A percentile compares a stretch with the other conserved stretches of the same genome.
Evolutionary conservation across 176 grass and related monocot species (phyloP).

Genomic region (Bolboschoenus planiculmis): DNA sequence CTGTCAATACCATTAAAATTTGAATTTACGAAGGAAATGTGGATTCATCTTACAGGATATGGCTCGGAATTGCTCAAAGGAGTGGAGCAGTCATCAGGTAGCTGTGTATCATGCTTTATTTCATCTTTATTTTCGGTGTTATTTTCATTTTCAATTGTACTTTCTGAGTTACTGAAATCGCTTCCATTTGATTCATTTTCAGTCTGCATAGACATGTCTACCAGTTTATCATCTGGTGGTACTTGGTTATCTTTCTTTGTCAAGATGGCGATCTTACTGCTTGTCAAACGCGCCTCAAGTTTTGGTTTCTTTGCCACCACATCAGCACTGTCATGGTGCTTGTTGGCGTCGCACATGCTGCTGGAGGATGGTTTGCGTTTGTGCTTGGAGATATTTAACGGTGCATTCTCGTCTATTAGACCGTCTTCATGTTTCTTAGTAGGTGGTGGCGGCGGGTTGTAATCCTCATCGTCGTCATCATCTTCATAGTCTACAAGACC

Average conservation of each 20-base stretch:
- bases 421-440: constrained; percentile 31
- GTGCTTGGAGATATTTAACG: constrained; percentile 38
- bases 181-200: constrained; percentile 4
- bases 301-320: constrained; percentile 43
- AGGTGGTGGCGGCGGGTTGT: constrained; percentile 36
- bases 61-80: constrained; percentile 29
- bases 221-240: not conserved
- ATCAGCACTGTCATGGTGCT: not conserved
- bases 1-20: constrained; percentile 3
- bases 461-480: constrained; percentile 54
- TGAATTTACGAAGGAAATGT: constrained; percentile 9
- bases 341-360: not conserved
- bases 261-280: constrained; percentile 10
- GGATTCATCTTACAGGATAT: constrained; percentile 54
- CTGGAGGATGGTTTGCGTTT: constrained; percentile 34
- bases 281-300: constrained; percentile 35
- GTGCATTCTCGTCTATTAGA: constrained; percentile 46
- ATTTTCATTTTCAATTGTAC: not conserved
- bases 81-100: constrained; percentile 29
- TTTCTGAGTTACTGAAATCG: constrained; percentile 14
- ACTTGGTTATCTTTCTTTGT: constrained; percentile 7
- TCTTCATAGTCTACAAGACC: constrained; percentile 53
- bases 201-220: not conserved
- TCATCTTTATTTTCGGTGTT: constrained; percentile 38
- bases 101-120: constrained; percentile 23